Base-by-base conservation (phyloP, 441 rosid species). In the Capsella rubella region DNA sequence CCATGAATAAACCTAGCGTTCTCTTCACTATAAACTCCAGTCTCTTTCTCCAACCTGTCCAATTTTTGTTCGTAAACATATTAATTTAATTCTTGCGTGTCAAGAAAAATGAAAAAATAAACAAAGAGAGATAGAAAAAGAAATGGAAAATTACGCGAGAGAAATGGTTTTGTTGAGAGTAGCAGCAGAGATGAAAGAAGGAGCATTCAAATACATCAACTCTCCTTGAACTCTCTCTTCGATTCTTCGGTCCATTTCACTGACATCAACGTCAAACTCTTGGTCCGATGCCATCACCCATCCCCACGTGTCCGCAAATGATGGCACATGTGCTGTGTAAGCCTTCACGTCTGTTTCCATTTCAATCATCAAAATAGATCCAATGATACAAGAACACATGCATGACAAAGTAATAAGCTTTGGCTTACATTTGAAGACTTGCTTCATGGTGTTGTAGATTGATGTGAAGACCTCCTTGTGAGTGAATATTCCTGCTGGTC, bases 271-370 rank as follows among this genome's bases (percentile, higher is more conserved):
- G 1, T 71, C 78, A 73, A 94, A 83, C 7, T 93, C 95, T 43
- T 87, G 80, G 63, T 94, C 99, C 0, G 99, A 91, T 10, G 97
- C 99, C 96, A 94, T 91, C 42, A 94, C 95, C 99, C 99, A 94
- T 72, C 99, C 97, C 99, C 99, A 91, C 2, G 97, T 94, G 57
- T 94, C 97, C 5, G 99, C 97, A 75, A 90, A 94, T 47, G 99
- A 94, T 29, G 99, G 99, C 14, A 94, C 92, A 31, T 94, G 99
- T 72, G 97, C 97, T 32, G 91, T 87, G 81, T 91, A 94, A 18
- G 97, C 91, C 64, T 84, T 80, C 67, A 91, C 99, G 76, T 90
- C 99, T 94, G 86, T 80, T 86, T 16, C 3, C 1, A 21, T 35
- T 51, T 25, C 3, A 15, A 3, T 15, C 63, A 50, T 75, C 35